These are phyloP conservation scores for Dactylonectria estremocensis DNA, from an alignment of 2,329 filamentous ascomycete species.

Conservation along the genomic window DNA sequence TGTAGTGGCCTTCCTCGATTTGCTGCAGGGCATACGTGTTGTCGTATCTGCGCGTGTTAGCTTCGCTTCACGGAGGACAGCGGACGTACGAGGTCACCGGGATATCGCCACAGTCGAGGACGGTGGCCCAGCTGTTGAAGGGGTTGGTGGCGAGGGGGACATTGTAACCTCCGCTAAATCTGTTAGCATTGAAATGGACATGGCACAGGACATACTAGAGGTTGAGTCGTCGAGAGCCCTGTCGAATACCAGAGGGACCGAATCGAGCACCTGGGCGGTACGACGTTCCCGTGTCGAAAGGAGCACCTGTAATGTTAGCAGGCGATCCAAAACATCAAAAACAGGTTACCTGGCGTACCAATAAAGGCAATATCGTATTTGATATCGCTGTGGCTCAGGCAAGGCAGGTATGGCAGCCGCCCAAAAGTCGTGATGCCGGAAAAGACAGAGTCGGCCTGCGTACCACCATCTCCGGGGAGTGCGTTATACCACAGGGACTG, in stretches of 20 bases:
- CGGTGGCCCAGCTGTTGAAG: constrained; percentile 84
- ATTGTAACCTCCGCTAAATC: constrained; percentile 84
- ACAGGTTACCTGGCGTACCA: constrained; percentile 61
- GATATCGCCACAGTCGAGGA: constrained; percentile 88
- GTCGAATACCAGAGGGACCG: constrained; percentile 86
- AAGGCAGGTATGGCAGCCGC: constrained; percentile 83
- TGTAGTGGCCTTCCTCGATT: constrained; percentile 88
- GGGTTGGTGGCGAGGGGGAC: constrained; percentile 85
- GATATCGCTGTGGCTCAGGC: constrained; percentile 77
- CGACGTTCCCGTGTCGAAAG: constrained; percentile 89
- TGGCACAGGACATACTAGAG: constrained; percentile 77
- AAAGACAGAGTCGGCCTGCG: constrained; percentile 90
- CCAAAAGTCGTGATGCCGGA: constrained; percentile 91
- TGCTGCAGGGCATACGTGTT: constrained; percentile 86
- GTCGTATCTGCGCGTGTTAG: constrained; percentile 73
- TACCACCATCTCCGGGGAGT: constrained; percentile 87
- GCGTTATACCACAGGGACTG: constrained; percentile 86
- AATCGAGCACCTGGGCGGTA: constrained; percentile 89
- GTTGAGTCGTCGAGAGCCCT: constrained; percentile 88
- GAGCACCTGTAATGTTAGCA: constrained; percentile 70
- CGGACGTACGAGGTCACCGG: constrained; percentile 83
- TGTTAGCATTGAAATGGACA: background rate
- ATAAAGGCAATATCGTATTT: constrained; percentile 91
- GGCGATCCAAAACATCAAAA: constrained; percentile 21
- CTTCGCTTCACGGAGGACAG: background rate